These are phyloP conservation scores for Didymella sp. DNA, from an alignment of 2,329 filamentous ascomycete species.

Conservation along the genomic window DNA sequence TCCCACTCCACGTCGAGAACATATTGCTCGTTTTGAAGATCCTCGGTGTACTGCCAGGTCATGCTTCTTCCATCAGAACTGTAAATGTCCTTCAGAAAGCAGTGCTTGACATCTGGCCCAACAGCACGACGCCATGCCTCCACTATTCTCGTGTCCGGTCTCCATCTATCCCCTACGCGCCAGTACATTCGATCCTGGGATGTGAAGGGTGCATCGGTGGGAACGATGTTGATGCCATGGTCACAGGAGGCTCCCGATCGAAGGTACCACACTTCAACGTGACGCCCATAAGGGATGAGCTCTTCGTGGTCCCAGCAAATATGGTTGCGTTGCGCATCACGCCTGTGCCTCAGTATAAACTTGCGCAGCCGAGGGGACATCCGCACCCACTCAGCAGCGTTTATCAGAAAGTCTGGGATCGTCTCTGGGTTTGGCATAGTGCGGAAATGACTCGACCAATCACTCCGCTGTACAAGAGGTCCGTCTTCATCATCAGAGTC, in stretches of 20 bases:
- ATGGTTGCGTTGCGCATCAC: not conserved
- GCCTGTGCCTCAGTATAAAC: not conserved
- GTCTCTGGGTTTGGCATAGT: not conserved
- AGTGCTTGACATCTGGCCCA: not conserved
- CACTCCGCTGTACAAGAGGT: not conserved
- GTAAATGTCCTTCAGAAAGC: constrained; percentile 1
- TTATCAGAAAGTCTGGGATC: not conserved
- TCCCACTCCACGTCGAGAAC: not conserved
- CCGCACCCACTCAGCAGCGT: not conserved
- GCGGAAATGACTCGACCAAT: not conserved
- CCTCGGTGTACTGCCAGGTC: not conserved
- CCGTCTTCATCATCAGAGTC: not conserved
- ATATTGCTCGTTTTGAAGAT: not conserved
- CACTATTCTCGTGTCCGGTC: not conserved
- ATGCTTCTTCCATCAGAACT: not conserved
- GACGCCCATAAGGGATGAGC: not conserved
- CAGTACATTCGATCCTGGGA: not conserved
- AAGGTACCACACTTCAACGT: not conserved
- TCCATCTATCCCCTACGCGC: constrained; percentile 3
- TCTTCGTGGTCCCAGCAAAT: not conserved
- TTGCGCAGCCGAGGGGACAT: not conserved
- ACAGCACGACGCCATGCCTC: not conserved
- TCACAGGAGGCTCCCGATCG: not conserved
- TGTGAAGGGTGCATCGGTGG: not conserved
- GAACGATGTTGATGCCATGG: not conserved